Percentiles rank a stretch among this genome's conserved stretches.
phyloP scores from a whole-genome alignment of 2,329 filamentous ascomycete genomes.

The Whalleya microplaca region DNA sequence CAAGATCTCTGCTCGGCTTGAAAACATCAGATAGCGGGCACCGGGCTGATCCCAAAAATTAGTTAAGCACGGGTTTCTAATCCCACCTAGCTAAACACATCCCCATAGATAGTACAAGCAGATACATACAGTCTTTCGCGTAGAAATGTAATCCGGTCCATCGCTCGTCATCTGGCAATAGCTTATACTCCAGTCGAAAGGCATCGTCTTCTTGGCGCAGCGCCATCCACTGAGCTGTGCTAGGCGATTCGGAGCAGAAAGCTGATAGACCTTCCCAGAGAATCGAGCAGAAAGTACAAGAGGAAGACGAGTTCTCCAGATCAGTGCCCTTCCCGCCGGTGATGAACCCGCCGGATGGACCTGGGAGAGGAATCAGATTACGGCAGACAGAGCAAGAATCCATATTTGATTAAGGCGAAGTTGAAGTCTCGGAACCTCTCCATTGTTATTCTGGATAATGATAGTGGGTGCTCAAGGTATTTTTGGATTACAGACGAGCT shows the following conservation, averaged over 20 bases:
- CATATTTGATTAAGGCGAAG: slow-evolving; percentile 4
- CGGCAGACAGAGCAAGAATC: slow-evolving; percentile 14
- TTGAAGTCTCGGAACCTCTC: no score
- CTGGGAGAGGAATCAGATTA: slow-evolving; percentile 18
- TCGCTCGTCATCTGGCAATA: slow-evolving; percentile 4
- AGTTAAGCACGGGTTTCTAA: background rate
- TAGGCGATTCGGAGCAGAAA: slow-evolving; percentile 10
- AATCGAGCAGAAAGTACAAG: slow-evolving; percentile 24
- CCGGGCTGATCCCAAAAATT: slow-evolving; percentile 9
- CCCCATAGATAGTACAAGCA: background rate
- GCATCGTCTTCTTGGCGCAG: slow-evolving; percentile 16
- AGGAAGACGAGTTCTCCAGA: slow-evolving; percentile 13
- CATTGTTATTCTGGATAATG: no score
- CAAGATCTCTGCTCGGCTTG: slow-evolving; percentile 15
- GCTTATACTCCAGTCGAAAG: slow-evolving; percentile 22
- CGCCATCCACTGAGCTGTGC: slow-evolving; percentile 19
- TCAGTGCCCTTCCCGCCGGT: slow-evolving; percentile 18
- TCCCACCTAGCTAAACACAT: background rate
- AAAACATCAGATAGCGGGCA: slow-evolving; percentile 19
- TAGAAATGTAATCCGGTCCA: slow-evolving; percentile 27
- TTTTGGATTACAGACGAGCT: no score
- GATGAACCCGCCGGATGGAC: slow-evolving; percentile 25
- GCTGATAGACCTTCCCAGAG: slow-evolving; percentile 23
- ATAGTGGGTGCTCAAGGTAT: no score
- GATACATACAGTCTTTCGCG: slow-evolving; percentile 12